Conservation (phyloP, 2,329 filamentous ascomycete species). For the Coniochaeta ligniaria region DNA sequence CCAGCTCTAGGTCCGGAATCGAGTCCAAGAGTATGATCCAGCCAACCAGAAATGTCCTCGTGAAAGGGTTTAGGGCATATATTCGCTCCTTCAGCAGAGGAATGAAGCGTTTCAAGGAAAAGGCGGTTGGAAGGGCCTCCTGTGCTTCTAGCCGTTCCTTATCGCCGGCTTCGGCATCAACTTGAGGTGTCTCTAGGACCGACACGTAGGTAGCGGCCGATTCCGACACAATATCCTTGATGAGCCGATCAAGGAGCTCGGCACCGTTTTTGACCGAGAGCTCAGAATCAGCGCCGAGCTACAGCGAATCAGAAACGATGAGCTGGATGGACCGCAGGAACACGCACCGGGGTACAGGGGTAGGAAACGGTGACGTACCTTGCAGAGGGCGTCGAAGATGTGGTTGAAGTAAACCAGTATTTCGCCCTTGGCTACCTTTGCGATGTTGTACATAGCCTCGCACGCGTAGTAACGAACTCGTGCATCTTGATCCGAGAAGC, state of each 20-base stretch:
- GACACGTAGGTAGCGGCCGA: constrained; percentile 94
- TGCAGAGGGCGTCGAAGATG: constrained; percentile 95
- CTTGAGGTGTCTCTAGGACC: constrained; percentile 59
- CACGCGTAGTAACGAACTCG: constrained; percentile 96
- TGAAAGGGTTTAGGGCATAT: constrained; percentile 89
- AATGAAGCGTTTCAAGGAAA: constrained; percentile 85
- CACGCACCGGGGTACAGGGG: constrained; percentile 1
- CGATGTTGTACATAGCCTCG: constrained; percentile 99
- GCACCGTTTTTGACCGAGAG: constrained; percentile 97
- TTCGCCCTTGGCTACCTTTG: constrained; percentile 97
- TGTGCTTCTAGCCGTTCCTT: constrained; percentile 36
- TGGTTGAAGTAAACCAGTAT: constrained; percentile 97
- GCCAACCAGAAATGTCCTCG: constrained; percentile 86
- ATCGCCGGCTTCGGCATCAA: constrained; percentile 30
- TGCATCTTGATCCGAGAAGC: constrained; percentile 97
- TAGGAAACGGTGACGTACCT: constrained; percentile 47
- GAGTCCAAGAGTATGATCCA: constrained; percentile 95
- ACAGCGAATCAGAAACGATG: constrained; percentile 8
- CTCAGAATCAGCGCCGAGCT: constrained; percentile 94
- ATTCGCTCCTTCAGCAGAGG: constrained; percentile 91
- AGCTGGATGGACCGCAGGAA: not conserved
- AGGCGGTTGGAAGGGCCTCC: constrained; percentile 66
- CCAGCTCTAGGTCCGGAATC: constrained; percentile 91
- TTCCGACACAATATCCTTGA: constrained; percentile 95
- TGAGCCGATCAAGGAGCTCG: constrained; percentile 84